phyloP scores from a whole-genome alignment of 768 basidiomycete species.

The Mycena galopus region DNA sequence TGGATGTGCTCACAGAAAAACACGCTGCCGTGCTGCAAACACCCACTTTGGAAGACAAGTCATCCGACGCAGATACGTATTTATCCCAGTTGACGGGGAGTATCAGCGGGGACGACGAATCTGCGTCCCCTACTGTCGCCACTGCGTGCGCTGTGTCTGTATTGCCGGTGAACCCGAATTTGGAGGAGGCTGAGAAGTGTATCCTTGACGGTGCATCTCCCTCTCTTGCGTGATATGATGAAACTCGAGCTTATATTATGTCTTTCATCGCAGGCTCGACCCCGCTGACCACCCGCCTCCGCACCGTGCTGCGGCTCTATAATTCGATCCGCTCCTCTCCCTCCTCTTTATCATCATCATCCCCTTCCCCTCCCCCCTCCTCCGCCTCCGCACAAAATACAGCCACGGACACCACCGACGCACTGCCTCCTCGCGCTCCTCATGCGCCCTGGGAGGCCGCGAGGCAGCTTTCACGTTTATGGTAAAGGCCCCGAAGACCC shows the following conservation, averaged over 20 bases:
- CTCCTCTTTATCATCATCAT: too few relatives aligned
- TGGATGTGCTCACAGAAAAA: too few relatives aligned
- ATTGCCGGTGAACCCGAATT: too few relatives aligned
- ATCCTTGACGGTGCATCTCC: constrained; percentile 48
- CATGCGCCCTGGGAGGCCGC: too few relatives aligned
- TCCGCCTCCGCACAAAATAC: too few relatives aligned
- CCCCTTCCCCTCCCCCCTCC: too few relatives aligned
- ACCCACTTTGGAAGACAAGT: constrained; percentile 14
- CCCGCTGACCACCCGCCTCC: constrained; percentile 31
- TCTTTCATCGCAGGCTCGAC: constrained; percentile 17
- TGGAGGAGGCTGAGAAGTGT: constrained; percentile 46
- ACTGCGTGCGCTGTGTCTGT: too few relatives aligned
- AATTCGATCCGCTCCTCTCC: neutral
- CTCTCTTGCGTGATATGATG: neutral
- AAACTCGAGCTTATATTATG: neutral
- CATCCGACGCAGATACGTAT: constrained; percentile 23
- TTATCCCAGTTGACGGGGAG: constrained; percentile 24
- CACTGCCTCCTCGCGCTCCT: constrained; percentile 34
- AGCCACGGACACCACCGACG: neutral
- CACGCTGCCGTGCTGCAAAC: too few relatives aligned
- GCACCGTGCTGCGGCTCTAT: constrained; percentile 28
- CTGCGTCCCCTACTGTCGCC: constrained; percentile 2
- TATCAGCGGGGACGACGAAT: constrained; percentile 20
- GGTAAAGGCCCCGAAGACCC: constrained; percentile 58
- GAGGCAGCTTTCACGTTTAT: constrained; percentile 29